Evolutionary conservation across 352 stramenopile species (phyloP).

Genomic region (Phytopythium boreale): DNA sequence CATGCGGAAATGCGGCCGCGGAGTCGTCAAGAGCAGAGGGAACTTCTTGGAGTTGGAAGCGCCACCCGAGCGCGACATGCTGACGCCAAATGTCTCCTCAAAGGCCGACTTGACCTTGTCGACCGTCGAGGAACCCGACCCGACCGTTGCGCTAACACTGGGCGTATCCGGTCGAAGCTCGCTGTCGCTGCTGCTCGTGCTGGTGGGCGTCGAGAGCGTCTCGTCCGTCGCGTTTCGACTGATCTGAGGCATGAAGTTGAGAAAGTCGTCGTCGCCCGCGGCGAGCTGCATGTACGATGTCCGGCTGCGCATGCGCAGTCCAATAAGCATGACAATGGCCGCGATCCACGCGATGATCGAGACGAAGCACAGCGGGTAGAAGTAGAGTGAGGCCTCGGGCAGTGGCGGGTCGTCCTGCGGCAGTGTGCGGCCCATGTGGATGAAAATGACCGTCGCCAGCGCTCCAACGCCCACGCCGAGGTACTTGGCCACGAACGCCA

Average conservation of each 20-base stretch:
- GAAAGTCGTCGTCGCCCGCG: conserved; percentile 46
- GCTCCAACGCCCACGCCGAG: conserved; percentile 59
- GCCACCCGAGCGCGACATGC: conserved; percentile 31
- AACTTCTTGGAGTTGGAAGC: conserved; percentile 16
- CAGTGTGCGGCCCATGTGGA: conserved; percentile 47
- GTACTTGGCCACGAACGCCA: conserved; percentile 63
- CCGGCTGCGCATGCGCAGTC: conserved; percentile 54
- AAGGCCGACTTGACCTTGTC: conserved; percentile 66
- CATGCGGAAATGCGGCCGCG: conserved; percentile 67
- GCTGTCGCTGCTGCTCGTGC: conserved; percentile 27
- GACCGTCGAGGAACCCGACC: conserved; percentile 30
- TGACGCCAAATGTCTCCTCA: conserved; percentile 64
- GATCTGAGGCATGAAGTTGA: conserved; percentile 42
- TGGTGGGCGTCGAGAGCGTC: conserved; percentile 12
- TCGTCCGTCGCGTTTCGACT: conserved; percentile 27
- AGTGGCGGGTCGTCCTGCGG: conserved; percentile 31
- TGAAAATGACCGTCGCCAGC: conserved; percentile 42
- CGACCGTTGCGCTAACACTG: background rate
- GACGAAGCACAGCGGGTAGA: conserved; percentile 77
- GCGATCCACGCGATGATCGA: conserved; percentile 70
- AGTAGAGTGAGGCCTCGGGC: conserved; percentile 56
- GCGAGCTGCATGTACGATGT: conserved; percentile 67
- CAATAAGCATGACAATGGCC: conserved; percentile 62
- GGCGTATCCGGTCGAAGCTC: conserved; percentile 5
- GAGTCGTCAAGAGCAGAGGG: conserved; percentile 32